Percentiles rank a stretch among this genome's conserved stretches.
phyloP scores from a whole-genome alignment of 176 grass and related monocot species.

The Guadua angustifolia region DNA sequence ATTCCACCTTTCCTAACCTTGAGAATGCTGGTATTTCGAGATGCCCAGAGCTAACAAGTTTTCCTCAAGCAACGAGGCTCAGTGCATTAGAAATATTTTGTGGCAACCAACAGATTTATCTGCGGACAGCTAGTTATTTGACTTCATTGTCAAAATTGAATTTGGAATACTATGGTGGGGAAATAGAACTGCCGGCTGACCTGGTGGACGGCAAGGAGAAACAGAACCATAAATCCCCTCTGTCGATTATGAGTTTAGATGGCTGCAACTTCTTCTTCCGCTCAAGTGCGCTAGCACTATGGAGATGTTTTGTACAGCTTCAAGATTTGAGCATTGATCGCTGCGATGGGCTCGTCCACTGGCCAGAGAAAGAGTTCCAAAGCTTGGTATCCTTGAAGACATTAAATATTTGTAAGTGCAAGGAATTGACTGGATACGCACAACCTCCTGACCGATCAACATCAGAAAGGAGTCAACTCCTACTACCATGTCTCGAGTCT shows the following conservation, averaged over 20 bases:
- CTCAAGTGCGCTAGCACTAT: background rate
- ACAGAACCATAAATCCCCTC: background rate
- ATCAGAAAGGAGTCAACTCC: constrained; percentile 4
- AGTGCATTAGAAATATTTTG: accelerated
- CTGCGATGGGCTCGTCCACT: background rate
- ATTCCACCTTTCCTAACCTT: background rate
- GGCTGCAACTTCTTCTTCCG: background rate
- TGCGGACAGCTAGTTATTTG: too few species aligned
- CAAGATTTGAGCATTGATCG: background rate
- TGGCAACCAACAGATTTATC: background rate
- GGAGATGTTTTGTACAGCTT: background rate
- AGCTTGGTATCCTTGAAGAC: constrained; percentile 5
- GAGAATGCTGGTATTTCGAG: accelerated
- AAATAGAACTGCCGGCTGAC: background rate
- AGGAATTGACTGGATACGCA: too few species aligned
- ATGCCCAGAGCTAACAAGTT: background rate
- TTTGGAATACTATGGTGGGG: too few species aligned
- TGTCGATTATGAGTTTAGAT: too few species aligned
- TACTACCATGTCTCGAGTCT: constrained; percentile 11
- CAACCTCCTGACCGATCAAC: background rate
- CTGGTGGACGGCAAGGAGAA: background rate
- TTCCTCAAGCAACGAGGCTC: background rate
- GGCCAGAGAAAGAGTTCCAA: constrained; percentile 11
- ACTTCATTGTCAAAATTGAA: too few species aligned
- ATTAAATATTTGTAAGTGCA: too few species aligned